Conservation (phyloP, 257 asterid genomes). For the Schizonepeta tenuifolia region DNA sequence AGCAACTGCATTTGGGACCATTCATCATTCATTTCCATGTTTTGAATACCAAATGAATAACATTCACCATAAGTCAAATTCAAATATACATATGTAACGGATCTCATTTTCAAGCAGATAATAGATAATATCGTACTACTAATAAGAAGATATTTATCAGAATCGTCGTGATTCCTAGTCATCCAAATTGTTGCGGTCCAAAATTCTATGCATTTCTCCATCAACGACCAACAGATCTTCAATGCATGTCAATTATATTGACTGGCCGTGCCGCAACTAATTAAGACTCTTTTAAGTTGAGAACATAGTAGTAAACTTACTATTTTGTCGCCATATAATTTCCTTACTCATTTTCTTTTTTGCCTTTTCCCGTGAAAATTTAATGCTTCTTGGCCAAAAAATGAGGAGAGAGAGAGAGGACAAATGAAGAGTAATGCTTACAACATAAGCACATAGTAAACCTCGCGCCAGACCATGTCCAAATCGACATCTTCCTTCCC, state of each 20-base stretch:
- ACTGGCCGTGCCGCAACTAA: constrained; percentile 10
- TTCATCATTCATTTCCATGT: background rate
- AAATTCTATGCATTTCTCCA: constrained; percentile 9
- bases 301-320: background rate
- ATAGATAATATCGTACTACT: background rate
- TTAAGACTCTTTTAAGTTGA: background rate
- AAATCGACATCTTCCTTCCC: constrained; percentile 44
- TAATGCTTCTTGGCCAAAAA: constrained; percentile 5
- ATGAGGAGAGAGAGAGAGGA: background rate
- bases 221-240: constrained; percentile 1
- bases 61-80: background rate
- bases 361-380: background rate
- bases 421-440: constrained; percentile 25
- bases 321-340: background rate
- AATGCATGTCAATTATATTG: background rate
- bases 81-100: background rate
- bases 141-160: background rate
- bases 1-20: constrained; percentile 31
- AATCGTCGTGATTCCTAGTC: background rate
- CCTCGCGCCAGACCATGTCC: constrained; percentile 34
- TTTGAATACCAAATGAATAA: background rate
- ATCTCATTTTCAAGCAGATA: background rate
- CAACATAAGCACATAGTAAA: constrained; percentile 38
- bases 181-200: background rate
- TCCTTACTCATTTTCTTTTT: background rate